Conservation (phyloP, 1,139 yeast genomes). For the Debaryomycetaceae sp. region DNA sequence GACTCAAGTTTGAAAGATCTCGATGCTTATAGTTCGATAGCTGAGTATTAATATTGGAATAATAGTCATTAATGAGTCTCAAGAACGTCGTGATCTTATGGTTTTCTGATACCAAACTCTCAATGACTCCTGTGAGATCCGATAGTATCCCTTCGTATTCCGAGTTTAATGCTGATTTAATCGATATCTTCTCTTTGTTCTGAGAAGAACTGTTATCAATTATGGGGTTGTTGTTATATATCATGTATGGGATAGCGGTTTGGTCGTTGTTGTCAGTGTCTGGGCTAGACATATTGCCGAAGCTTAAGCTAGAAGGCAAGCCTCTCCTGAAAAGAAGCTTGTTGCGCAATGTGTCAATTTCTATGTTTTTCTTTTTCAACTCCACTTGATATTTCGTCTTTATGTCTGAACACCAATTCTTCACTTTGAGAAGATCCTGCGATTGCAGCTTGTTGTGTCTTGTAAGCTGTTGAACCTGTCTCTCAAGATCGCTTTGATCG, state of each 20-base stretch:
- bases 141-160: slow-evolving; percentile 39
- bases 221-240: slow-evolving; percentile 33
- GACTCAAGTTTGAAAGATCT: slow-evolving; percentile 9
- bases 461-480: slow-evolving; percentile 18
- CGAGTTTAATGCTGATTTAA: slow-evolving; percentile 19
- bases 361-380: slow-evolving; percentile 32
- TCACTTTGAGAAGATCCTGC: slow-evolving; percentile 27
- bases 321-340: slow-evolving; percentile 35
- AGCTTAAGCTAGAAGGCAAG: slow-evolving; percentile 29
- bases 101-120: slow-evolving; percentile 39
- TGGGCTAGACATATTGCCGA: slow-evolving; percentile 14
- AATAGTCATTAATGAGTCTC: slow-evolving; percentile 28
- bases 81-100: slow-evolving; percentile 33
- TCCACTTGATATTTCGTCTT: slow-evolving; percentile 40
- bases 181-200: slow-evolving; percentile 6
- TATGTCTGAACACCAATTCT: slow-evolving; percentile 28
- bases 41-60: slow-evolving; percentile 19
- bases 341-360: slow-evolving; percentile 37
- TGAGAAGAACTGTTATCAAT: slow-evolving; percentile 21
- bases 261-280: not conserved
- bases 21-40: slow-evolving; percentile 16
- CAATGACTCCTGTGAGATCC: slow-evolving; percentile 37
- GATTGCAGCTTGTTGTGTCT: slow-evolving; percentile 26
- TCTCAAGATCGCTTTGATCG: slow-evolving; percentile 17
- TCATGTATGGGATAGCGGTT: slow-evolving; percentile 21